phyloP scores from a whole-genome alignment of 257 asterid species.

The Knoxia roxburghii region DNA sequence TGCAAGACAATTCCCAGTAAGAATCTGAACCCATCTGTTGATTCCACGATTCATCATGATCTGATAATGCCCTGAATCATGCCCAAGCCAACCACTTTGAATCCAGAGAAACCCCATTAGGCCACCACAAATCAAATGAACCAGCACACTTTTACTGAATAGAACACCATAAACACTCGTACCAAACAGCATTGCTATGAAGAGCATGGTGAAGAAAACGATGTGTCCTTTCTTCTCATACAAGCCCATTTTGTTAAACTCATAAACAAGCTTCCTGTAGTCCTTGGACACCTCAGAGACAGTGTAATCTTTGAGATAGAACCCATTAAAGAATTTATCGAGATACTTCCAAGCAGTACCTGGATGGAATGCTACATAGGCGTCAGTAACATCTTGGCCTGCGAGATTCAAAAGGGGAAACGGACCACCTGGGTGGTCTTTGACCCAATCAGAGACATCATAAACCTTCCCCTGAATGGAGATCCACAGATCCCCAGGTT shows the following conservation, averaged over 20 bases:
- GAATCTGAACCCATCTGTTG: conserved; percentile 49
- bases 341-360: conserved; percentile 61
- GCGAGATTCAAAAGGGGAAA: conserved; percentile 66
- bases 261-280: conserved; percentile 58
- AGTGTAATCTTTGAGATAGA: conserved; percentile 43
- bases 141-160: conserved; percentile 34
- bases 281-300: conserved; percentile 72
- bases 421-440: conserved; percentile 82
- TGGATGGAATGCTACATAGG: conserved; percentile 80
- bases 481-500: conserved; percentile 83
- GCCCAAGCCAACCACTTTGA: conserved; percentile 95
- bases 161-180: conserved; percentile 59
- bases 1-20: conserved; percentile 66
- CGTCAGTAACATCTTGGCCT: conserved; percentile 88
- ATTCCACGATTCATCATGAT: conserved; percentile 38
- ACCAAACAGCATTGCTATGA: conserved; percentile 34
- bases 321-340: conserved; percentile 52
- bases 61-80: conserved; percentile 81
- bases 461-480: conserved; percentile 82
- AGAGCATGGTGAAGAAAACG: conserved; percentile 26
- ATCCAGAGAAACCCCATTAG: conserved; percentile 82
- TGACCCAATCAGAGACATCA: conserved; percentile 76
- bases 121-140: conserved; percentile 57
- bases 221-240: conserved; percentile 63
- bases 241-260: conserved; percentile 61